These are phyloP conservation scores for Cladophialophora carrionii DNA, from an alignment of 2,329 filamentous ascomycete genomes.

Conservation along the genomic window DNA sequence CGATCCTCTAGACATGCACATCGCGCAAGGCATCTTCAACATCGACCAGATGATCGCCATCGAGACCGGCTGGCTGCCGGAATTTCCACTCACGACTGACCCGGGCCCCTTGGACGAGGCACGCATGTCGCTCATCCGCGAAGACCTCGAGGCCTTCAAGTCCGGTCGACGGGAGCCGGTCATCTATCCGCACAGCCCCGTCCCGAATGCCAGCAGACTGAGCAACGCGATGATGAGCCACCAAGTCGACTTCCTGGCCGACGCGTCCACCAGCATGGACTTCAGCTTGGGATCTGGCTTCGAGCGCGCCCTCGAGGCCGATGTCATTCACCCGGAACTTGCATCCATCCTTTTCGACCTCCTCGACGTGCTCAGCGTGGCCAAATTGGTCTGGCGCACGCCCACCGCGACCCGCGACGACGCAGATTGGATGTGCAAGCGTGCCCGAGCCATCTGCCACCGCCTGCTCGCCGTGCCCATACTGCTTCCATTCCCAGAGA, in stretches of 20 bases:
- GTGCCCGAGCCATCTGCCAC: conserved; percentile 19
- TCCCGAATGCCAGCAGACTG: conserved; percentile 8
- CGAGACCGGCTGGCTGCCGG: conserved; percentile 23
- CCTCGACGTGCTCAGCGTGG: conserved; percentile 26
- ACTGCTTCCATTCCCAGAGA: not conserved
- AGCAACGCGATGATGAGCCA: conserved; percentile 18
- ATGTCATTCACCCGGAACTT: conserved; percentile 11
- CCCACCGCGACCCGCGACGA: conserved; percentile 19
- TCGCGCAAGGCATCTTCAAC: conserved; percentile 19
- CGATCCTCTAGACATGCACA: conserved; percentile 13
- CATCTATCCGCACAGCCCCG: not conserved
- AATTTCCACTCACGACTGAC: conserved; percentile 20
- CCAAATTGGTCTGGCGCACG: conserved; percentile 27
- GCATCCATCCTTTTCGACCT: conserved; percentile 20
- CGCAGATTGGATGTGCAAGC: conserved; percentile 30
- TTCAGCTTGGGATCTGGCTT: conserved; percentile 20
- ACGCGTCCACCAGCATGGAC: conserved; percentile 18
- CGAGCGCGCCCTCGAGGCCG: conserved; percentile 9
- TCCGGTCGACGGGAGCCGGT: conserved; percentile 6
- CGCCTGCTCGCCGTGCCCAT: conserved; percentile 17
- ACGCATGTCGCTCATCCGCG: conserved; percentile 12
- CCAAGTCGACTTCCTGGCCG: conserved; percentile 20
- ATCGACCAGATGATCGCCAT: conserved; percentile 22
- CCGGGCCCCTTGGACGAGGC: conserved; percentile 17
- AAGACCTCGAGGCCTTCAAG: conserved; percentile 11